Evolutionary conservation across 2,329 filamentous ascomycete species (phyloP).

Genomic region (Fonsecaea monophora): DNA sequence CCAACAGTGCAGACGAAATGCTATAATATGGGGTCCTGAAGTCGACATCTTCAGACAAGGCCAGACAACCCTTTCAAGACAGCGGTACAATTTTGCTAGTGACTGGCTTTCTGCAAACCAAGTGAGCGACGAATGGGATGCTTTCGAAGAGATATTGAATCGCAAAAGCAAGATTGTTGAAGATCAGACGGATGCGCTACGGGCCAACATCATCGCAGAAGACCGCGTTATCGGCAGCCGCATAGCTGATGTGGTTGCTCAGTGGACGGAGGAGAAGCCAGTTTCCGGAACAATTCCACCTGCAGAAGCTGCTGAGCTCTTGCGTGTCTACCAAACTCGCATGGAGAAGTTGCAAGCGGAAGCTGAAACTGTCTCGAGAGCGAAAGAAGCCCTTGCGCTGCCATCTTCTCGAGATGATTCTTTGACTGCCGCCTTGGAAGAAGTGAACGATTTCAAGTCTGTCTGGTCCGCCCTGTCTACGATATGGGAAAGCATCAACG

Average conservation of each 20-base stretch:
- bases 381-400: constrained; percentile 94
- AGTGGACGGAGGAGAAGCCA: constrained; percentile 97
- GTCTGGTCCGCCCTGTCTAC: constrained; percentile 96
- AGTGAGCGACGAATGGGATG: constrained; percentile 94
- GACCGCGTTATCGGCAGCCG: constrained; percentile 90
- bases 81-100: constrained; percentile 89
- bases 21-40: constrained; percentile 92
- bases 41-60: constrained; percentile 96
- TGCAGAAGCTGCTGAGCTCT: constrained; percentile 81
- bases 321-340: constrained; percentile 81
- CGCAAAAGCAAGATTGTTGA: constrained; percentile 95
- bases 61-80: constrained; percentile 86
- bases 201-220: constrained; percentile 92
- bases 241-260: constrained; percentile 79
- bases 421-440: constrained; percentile 86
- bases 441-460: constrained; percentile 98
- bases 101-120: constrained; percentile 98
- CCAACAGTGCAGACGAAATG: constrained; percentile 92
- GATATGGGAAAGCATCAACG: constrained; percentile 95
- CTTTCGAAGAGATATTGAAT: constrained; percentile 86
- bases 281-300: constrained; percentile 93
- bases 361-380: constrained; percentile 90
- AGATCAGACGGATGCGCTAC: constrained; percentile 92
- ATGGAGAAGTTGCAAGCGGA: constrained; percentile 87
- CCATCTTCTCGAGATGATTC: constrained; percentile 79